A percentile compares a stretch with the other conserved stretches of the same genome.
phyloP scores from a whole-genome alignment of 345 rosid genomes.

The Litchi chinensis region DNA sequence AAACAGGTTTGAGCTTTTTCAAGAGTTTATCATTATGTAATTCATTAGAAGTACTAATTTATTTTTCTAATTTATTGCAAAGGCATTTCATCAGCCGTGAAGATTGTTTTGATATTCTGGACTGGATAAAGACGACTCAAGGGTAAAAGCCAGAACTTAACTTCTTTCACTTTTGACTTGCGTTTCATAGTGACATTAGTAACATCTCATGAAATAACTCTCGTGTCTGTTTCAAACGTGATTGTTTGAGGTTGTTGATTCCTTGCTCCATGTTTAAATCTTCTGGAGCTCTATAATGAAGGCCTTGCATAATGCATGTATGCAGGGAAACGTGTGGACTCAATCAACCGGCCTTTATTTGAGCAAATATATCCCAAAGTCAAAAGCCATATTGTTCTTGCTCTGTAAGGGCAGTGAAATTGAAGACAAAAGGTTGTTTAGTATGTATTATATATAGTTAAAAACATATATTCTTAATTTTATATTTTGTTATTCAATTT shows the following conservation, averaged over 20 bases:
- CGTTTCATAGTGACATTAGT: not conserved
- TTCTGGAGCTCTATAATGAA: not conserved
- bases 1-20: slow-evolving; percentile 54
- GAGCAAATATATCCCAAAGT: not conserved
- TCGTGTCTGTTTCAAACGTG: not conserved
- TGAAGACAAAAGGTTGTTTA: not conserved
- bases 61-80: slow-evolving; percentile 25
- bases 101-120: slow-evolving; percentile 67
- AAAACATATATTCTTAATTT: not conserved
- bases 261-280: not conserved
- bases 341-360: not conserved
- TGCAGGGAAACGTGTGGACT: slow-evolving; percentile 13
- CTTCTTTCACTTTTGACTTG: slow-evolving; percentile 1
- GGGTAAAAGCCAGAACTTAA: slow-evolving; percentile 9
- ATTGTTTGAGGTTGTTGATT: not conserved
- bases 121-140: slow-evolving; percentile 56
- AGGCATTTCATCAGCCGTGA: slow-evolving; percentile 67
- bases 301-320: not conserved
- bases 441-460: not conserved
- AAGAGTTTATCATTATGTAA: not conserved
- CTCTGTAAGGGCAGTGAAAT: not conserved
- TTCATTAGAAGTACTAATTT: too few species aligned
- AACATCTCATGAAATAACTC: not conserved
- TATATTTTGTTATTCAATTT: not conserved
- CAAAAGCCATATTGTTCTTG: not conserved